Evolutionary conservation across 768 basidiomycete species (phyloP).

Genomic region (Pulveroboletus sp.): DNA sequence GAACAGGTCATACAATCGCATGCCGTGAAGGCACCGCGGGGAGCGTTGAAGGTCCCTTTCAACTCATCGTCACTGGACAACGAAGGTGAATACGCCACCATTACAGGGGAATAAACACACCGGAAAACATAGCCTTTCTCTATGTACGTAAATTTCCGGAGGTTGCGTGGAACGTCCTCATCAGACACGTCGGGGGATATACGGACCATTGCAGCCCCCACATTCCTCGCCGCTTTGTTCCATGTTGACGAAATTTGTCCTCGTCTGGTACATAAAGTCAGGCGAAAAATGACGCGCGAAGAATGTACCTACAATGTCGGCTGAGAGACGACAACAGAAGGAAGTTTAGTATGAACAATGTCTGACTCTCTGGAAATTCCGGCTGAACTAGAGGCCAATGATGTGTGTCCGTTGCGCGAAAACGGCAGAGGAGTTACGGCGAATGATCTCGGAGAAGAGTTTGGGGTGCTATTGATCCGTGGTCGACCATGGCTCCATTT

Average conservation of each 20-base stretch:
- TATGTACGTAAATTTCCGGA: constrained; percentile 45
- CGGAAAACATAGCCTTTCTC: constrained; percentile 51
- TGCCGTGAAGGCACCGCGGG: constrained; percentile 35
- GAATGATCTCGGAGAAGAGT: constrained; percentile 9
- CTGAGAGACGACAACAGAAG: constrained; percentile 18
- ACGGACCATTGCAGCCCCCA: constrained; percentile 30
- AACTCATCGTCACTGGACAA: constrained; percentile 17
- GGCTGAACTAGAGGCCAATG: constrained; percentile 10
- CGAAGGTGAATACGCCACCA: constrained; percentile 7
- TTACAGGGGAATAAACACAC: constrained; percentile 20
- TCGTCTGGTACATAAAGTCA: constrained; percentile 18
- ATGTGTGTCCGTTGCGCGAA: constrained; percentile 4
- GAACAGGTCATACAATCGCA: constrained; percentile 44
- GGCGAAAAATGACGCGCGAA: background rate
- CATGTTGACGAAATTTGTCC: constrained; percentile 28
- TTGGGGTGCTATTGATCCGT: constrained; percentile 2
- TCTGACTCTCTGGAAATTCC: constrained; percentile 10
- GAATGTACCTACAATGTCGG: constrained; percentile 19
- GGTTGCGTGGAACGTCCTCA: constrained; percentile 40
- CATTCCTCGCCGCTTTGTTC: constrained; percentile 25
- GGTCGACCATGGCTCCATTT: constrained; percentile 8
- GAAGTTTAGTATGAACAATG: background rate
- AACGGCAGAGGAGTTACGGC: background rate
- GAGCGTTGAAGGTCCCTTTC: constrained; percentile 18
- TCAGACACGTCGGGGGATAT: constrained; percentile 34